These are phyloP conservation scores for Botrytis medusae DNA, from an alignment of 2,329 filamentous ascomycete genomes.

Conservation along the genomic window DNA sequence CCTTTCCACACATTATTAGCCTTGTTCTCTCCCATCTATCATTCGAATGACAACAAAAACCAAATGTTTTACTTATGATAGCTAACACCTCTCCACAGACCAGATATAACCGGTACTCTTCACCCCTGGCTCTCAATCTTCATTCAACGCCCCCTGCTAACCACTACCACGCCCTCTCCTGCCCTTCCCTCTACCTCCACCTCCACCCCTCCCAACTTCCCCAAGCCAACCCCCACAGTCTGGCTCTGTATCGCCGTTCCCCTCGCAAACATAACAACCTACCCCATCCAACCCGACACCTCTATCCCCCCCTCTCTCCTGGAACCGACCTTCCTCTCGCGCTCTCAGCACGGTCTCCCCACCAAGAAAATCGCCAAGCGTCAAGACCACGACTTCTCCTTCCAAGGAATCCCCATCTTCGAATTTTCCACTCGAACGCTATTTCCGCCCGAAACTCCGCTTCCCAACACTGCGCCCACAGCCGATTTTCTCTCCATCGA, in stretches of 20 bases:
- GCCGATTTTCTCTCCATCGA: background rate
- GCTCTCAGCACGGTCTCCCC: background rate
- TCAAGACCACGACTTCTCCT: constrained; percentile 36
- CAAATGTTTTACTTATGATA: accelerated
- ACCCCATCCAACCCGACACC: constrained; percentile 24
- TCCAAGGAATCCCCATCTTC: constrained; percentile 35
- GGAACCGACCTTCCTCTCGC: background rate
- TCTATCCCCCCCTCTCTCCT: background rate
- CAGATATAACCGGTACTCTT: background rate
- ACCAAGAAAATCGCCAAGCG: constrained; percentile 27
- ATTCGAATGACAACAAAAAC: background rate
- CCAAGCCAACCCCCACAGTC: constrained; percentile 25
- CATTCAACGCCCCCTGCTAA: constrained; percentile 18
- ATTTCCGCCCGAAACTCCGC: background rate
- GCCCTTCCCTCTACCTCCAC: background rate
- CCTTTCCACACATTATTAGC: background rate
- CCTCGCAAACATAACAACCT: constrained; percentile 29
- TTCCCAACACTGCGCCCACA: background rate
- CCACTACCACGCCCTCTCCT: background rate
- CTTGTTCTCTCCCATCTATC: too few species aligned
- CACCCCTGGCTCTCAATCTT: constrained; percentile 16
- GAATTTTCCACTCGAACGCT: constrained; percentile 30
- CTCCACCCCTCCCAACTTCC: constrained; percentile 32
- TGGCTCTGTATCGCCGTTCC: constrained; percentile 38
- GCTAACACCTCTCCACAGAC: constrained; percentile 5